These are phyloP conservation scores for Coccomyxa sp. DNA, from an alignment of 139 green algal species.

Conservation along the genomic window DNA sequence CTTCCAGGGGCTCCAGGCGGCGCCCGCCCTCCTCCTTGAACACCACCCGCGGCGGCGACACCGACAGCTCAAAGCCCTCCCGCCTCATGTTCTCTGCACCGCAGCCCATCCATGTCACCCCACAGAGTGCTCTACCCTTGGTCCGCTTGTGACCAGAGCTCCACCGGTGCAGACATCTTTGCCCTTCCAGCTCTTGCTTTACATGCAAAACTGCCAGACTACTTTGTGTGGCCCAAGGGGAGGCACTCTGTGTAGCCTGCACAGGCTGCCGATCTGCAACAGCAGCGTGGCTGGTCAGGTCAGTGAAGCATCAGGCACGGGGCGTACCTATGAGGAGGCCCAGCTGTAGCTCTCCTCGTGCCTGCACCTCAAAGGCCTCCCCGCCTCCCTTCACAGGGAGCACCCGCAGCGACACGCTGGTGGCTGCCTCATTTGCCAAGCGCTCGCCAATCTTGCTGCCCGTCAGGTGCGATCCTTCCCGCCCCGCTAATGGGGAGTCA, in stretches of 20 bases:
- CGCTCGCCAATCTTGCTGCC: slow-evolving; percentile 76
- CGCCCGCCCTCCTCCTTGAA: slow-evolving; percentile 34
- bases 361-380: slow-evolving; percentile 73
- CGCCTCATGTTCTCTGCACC: slow-evolving; percentile 75
- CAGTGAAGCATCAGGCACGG: background rate
- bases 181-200: no score
- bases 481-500: slow-evolving; percentile 74
- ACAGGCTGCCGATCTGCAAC: no score
- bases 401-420: slow-evolving; percentile 68
- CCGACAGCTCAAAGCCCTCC: slow-evolving; percentile 82
- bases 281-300: background rate
- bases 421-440: slow-evolving; percentile 76
- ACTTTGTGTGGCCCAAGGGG: no score
- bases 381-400: slow-evolving; percentile 27
- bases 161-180: no score
- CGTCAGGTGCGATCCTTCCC: slow-evolving; percentile 68
- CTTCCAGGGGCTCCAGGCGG: slow-evolving; percentile 78
- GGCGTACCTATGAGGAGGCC: slow-evolving; percentile 70
- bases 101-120: no score
- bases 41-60: slow-evolving; percentile 79
- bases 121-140: no score
- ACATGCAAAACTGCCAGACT: no score
- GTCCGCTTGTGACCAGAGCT: no score
- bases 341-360: slow-evolving; percentile 89
- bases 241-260: no score